Evolutionary conservation across 495 filamentous ascomycete species (phyloP).

Genomic region (Aspergillus panamensis): DNA sequence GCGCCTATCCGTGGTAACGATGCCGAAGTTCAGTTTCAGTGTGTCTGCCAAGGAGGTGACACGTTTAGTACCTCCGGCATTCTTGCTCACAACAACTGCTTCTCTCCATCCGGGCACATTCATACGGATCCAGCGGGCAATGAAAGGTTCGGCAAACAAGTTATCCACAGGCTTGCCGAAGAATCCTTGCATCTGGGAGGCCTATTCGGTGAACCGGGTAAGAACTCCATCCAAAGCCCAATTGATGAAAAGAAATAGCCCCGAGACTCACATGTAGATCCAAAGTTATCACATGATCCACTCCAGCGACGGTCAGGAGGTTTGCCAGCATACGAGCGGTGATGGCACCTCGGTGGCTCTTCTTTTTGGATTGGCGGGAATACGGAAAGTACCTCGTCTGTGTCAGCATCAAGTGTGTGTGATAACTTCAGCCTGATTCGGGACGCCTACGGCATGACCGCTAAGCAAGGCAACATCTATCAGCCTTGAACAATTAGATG

Average conservation of each 20-base stretch:
- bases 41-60: slow-evolving; percentile 97
- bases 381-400: slow-evolving; percentile 84
- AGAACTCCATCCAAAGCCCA: slow-evolving; percentile 12
- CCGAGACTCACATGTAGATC: slow-evolving; percentile 71
- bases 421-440: slow-evolving; percentile 29
- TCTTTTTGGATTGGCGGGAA: slow-evolving; percentile 98
- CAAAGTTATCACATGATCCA: slow-evolving; percentile 96
- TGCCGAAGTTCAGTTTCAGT: slow-evolving; percentile 93
- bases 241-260: slow-evolving; percentile 7
- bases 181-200: slow-evolving; percentile 98
- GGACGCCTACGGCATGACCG: slow-evolving; percentile 76
- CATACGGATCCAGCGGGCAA: slow-evolving; percentile 90
- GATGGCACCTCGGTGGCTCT: slow-evolving; percentile 93
- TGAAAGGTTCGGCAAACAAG: slow-evolving; percentile 90
- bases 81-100: slow-evolving; percentile 96
- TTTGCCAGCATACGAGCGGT: slow-evolving; percentile 97
- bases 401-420: slow-evolving; percentile 44
- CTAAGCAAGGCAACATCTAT: slow-evolving; percentile 42
- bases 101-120: slow-evolving; percentile 85
- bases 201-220: slow-evolving; percentile 34
- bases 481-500: slow-evolving; percentile 22
- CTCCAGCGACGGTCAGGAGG: slow-evolving; percentile 84
- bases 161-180: slow-evolving; percentile 98
- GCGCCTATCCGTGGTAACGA: slow-evolving; percentile 90
- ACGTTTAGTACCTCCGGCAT: slow-evolving; percentile 92